These are phyloP conservation scores for Didymella glomerata DNA, from an alignment of 2,329 filamentous ascomycete genomes.

Conservation along the genomic window DNA sequence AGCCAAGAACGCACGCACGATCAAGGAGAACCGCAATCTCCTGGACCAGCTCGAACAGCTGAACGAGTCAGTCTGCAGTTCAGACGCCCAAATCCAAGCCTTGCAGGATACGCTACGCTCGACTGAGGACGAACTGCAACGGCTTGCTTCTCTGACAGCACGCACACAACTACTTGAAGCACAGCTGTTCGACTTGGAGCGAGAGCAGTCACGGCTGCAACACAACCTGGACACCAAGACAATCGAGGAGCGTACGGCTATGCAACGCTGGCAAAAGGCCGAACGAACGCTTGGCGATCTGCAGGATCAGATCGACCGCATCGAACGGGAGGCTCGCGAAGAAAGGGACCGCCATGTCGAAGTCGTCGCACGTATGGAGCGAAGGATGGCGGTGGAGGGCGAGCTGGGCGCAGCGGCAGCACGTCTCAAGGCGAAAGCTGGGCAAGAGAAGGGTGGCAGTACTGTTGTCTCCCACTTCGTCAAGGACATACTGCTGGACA, in stretches of 20 bases:
- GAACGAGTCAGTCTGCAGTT: slow-evolving; percentile 79
- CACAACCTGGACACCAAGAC: slow-evolving; percentile 71
- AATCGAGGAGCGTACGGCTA: slow-evolving; percentile 78
- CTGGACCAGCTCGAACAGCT: slow-evolving; percentile 85
- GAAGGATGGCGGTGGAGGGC: slow-evolving; percentile 80
- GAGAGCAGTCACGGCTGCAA: slow-evolving; percentile 79
- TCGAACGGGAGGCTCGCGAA: slow-evolving; percentile 82
- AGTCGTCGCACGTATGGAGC: slow-evolving; percentile 82
- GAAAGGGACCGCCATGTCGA: slow-evolving; percentile 85
- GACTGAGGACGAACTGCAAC: slow-evolving; percentile 78
- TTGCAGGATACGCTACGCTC: slow-evolving; percentile 79
- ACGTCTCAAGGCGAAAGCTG: slow-evolving; percentile 75
- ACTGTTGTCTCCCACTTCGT: slow-evolving; percentile 95
- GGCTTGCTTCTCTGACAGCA: slow-evolving; percentile 75
- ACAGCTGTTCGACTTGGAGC: slow-evolving; percentile 80
- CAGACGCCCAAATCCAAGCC: slow-evolving; percentile 79
- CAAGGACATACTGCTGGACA: slow-evolving; percentile 92
- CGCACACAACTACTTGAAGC: slow-evolving; percentile 81
- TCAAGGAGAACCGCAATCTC: slow-evolving; percentile 82
- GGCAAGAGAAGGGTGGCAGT: slow-evolving; percentile 65
- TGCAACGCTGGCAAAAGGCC: slow-evolving; percentile 84
- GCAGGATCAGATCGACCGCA: slow-evolving; percentile 86
- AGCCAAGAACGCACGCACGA: slow-evolving; percentile 76
- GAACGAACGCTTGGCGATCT: slow-evolving; percentile 80
- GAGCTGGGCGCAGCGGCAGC: slow-evolving; percentile 82